Base-by-base conservation (phyloP, 2,329 filamentous ascomycete species). In the Corniculantispora saksenae region DNA sequence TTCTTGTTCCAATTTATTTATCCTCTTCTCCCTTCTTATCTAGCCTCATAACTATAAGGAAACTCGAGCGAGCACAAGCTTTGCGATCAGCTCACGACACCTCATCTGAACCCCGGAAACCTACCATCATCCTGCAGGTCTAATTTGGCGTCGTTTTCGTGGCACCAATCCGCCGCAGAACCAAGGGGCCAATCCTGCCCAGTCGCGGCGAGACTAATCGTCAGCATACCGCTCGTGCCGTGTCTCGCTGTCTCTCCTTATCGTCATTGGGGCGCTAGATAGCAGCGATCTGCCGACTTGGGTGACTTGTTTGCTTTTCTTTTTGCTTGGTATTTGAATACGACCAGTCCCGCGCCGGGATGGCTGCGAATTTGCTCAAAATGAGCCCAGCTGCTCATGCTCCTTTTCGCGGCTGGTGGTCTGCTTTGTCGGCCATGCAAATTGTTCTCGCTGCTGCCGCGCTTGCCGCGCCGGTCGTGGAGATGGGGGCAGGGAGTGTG, bases 391-490 rank as follows among this genome's bases (percentile, higher is more conserved):
- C 19, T 12, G 9, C 19, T 15, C 19, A 35, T 48, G 35, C 12
- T 3, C 7, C 27, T 10, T 35, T 35, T 27, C 50, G 25, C 38
- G 5, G 60, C 38, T 54, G 48, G 38, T 54, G 48, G 38, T 72
- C 55, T 54, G 47, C n/a, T 12, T 43, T 19, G 25, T 29, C n/a
- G 23, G 62, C 54, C 32, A 51, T 45, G 62, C 62, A 64, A 53
- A 19, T 45, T 25, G 29, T 47, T 5, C 54, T 64, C 19, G 54
- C 45, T 43, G 54, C 47, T 27, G 55, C 53, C 15, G 51, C 55
- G 29, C 54, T 53, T 15, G 62, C 55, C 1, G 35, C 55, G 47
- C 54, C 62, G 3, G 45, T 53, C 32, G 32, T 59, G 12, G 62
- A 59, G 45, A 27, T 21, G 1, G 55, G 47, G 0, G 21, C 61